Base-by-base conservation (phyloP, 495 filamentous ascomycete genomes). In the Lasiosphaeria ovina region DNA sequence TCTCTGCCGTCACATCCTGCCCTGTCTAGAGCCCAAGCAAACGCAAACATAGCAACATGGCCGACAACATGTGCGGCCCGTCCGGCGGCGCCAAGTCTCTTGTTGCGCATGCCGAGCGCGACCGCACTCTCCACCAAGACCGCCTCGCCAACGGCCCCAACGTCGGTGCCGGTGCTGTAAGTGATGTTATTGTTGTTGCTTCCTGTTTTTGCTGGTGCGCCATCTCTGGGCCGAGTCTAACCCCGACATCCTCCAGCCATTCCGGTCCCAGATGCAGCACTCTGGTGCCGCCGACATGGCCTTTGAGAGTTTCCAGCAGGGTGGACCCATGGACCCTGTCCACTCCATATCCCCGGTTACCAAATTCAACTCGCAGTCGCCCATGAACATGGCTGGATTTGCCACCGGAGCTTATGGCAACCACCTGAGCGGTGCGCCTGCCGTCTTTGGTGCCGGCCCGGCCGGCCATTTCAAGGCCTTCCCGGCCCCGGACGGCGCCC, bases 11-110 rank as follows among this genome's bases (percentile, higher is more conserved):
- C 48, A 50, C 48, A 50, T 50, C n/a, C 51, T 36, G 9, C 3
- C 17, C 32, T 34, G 32, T 4, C 11, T 54, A 7, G 4, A 36
- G 49, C 33, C 32, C 49, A 8, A 12, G 6, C 24, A 3, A 10
- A 1, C 14, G 1, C 32, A 10, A 53, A 34, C 9, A 7, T 3
- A 31, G 6, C 34, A 68, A 73, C 5, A 95, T 96, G 92, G 79
- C 87, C 51, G 91, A 95, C 71, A 81, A 81, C 60, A 80, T 96
- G 54, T 98, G 93, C 74, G 91, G 93, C 48, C 92, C 93, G 32
- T 92, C 92, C 10, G 97, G 93, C 74, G 85, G 91, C 61, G 85
- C 94, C 44, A 89, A 94, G 69, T 89, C 83, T 66, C 88, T 97
- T 65, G 84, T 91, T 65, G 89, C 93, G 64, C 92, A 97, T 75